Base-by-base conservation (phyloP, 1,139 yeast species). In the Pneumocystis jirovecii region DNA sequence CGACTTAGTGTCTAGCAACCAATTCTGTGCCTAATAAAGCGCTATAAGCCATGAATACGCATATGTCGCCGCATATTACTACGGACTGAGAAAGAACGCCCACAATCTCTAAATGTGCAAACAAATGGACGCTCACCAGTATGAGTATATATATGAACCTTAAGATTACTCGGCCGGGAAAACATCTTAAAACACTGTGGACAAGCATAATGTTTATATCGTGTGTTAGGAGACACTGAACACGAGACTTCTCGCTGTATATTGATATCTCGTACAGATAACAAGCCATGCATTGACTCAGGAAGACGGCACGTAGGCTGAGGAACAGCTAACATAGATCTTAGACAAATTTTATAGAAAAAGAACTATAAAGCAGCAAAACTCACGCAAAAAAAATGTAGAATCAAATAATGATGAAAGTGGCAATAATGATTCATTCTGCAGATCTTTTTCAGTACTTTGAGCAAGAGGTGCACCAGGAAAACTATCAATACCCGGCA, bases 91-190 rank as follows among this genome's bases (percentile, higher is more conserved):
- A 89, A 89, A n/a, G 79, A 72, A 69, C 86, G 82, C 0, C 85
- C 85, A 75, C 96, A 89, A 35, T 81, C 81, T 0, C 76, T 77
- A 81, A 85, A 83, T 12, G 82, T 82, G 73, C 96, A 89, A 68
- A 76, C 77, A 76, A 82, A 87, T 35, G 93, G 89, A 74, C 87
- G 87, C 72, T 87, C 93, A 4, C 96, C 96, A 0, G 96, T 88
- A 73, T 89, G 96, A 1, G 89, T 85, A 73, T 87, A 85, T 75
- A 83, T 80, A 75, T 89, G 96, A 3, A 93, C 88, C 71, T 84
- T 86, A 66, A 89, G 78, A 1, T 93, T 86, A 12, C 89, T 84
- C 1, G 96, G 96, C 67, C 96, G 79, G 65, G 87, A 85, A 77
- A 89, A 89, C 63, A 83, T 83, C 74, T 88, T 88, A 65, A 83